Percentiles rank a stretch among this genome's conserved stretches.
These are phyloP conservation scores for Trametes maxima DNA, from an alignment of 768 basidiomycete genomes.

Conservation along the genomic window DNA sequence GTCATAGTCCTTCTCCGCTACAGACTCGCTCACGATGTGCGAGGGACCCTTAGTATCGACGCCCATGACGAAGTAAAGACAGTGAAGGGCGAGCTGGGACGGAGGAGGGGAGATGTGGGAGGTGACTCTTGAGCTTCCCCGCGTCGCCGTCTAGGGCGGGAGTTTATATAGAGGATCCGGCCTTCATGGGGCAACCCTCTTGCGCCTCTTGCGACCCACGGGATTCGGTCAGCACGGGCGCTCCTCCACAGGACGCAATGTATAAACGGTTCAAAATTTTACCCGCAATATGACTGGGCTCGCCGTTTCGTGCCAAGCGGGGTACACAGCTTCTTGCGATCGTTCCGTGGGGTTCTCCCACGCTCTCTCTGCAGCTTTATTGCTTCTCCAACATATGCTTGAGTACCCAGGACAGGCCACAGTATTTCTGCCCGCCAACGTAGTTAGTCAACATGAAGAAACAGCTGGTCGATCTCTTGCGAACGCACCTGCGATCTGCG, in stretches of 20 bases:
- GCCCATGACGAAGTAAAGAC: slow-evolving; percentile 14
- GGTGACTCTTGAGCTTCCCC: slow-evolving; percentile 5
- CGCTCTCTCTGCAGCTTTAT: too few relatives aligned
- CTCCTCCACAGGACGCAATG: background rate
- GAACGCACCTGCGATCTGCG: too few relatives aligned
- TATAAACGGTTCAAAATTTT: background rate
- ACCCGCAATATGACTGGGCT: slow-evolving; percentile 5
- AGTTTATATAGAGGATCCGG: slow-evolving; percentile 14
- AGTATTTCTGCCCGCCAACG: too few relatives aligned
- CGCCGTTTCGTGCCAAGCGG: background rate
- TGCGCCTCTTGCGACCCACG: background rate
- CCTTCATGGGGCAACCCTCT: background rate
- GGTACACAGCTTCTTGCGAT: background rate
- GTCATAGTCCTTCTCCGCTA: slow-evolving; percentile 23
- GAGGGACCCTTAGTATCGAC: slow-evolving; percentile 17
- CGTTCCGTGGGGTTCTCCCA: too few relatives aligned
- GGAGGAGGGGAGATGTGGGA: slow-evolving; percentile 4
- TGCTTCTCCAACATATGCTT: too few relatives aligned
- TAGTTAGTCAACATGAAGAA: too few relatives aligned
- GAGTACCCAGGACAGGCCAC: too few relatives aligned
- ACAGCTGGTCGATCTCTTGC: too few relatives aligned
- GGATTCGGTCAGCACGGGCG: too few relatives aligned
- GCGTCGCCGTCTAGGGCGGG: background rate
- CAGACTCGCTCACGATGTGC: slow-evolving; percentile 11
- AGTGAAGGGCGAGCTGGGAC: slow-evolving; percentile 3